Evolutionary conservation across 1,284 basidiomycete genomes (phyloP), one percentile per base, ranked within the genome.

Genomic region (Trichosporon faecale): DNA sequence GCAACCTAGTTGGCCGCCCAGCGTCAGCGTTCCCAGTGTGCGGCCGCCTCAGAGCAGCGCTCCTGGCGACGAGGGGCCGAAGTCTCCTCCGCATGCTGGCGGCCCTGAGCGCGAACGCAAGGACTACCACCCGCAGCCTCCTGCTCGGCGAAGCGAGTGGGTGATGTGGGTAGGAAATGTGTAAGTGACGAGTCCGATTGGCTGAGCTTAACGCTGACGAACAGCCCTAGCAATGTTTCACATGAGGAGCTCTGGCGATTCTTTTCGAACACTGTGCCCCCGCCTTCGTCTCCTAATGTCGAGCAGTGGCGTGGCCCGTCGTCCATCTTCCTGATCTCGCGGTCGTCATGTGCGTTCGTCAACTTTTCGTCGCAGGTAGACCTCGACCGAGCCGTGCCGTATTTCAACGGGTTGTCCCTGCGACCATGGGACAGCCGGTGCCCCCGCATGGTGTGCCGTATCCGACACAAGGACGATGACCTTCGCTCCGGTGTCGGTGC

Each of bases 281-380:
- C 77, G 2, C 75, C 78, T 1, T 63, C 73, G 9, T 35, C 70
- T 21, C 60, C 64, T 27, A 57, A 52, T 61, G n/a, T 57, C 72
- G 75, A 77, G 52, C 75, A 78, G 0, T 83, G 82, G 73, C 82
- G 85, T 31, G 93, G 93, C 6, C 89, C 98, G 2, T 82, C 91
- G 2, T 95, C 92, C 25, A 91, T 99, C 74, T 97, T 96, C 84
- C 88, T 95, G 69, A 98, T 99, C 76, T 88, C 91, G 21, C 89
- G 94, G 25, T 95, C 94, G 3, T 94, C 91, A 76, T 98, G 95
- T 81, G 93, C 93, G 3, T 98, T 98, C 78, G 88, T 97, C 81
- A 98, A 98, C 80, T 95, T 91, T 77, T 87, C 88, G 64, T 88
- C 86, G 0, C 88, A 90, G 75, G 83, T 78, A 1, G 86, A 90